phyloP scores from a whole-genome alignment of 176 grass and related monocot genomes.

The Secale cereale region DNA sequence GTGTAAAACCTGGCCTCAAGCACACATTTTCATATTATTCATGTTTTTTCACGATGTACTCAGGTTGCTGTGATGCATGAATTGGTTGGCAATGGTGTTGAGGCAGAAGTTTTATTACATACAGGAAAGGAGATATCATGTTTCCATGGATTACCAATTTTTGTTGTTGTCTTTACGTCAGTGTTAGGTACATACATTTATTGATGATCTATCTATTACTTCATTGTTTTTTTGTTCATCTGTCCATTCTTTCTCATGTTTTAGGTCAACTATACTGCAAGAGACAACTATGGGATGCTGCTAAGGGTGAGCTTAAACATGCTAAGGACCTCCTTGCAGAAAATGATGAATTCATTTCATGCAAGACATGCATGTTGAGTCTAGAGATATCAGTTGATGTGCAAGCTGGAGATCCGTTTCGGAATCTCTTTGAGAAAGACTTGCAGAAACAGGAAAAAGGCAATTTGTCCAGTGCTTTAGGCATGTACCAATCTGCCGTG shows the following conservation, averaged over 20 bases:
- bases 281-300: slow-evolving; percentile 53
- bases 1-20: slow-evolving; percentile 1
- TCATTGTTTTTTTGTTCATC: background rate
- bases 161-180: slow-evolving; percentile 61
- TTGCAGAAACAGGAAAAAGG: slow-evolving; percentile 29
- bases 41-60: background rate
- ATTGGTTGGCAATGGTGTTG: slow-evolving; percentile 62
- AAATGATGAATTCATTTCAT: slow-evolving; percentile 47
- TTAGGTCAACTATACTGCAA: slow-evolving; percentile 80
- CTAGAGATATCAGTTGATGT: slow-evolving; percentile 61
- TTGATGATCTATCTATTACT: background rate
- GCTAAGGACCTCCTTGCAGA: slow-evolving; percentile 47
- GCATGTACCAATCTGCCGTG: slow-evolving; percentile 53
- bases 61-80: slow-evolving; percentile 70
- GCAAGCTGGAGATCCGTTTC: slow-evolving; percentile 57
- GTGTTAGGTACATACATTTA: slow-evolving; percentile 48
- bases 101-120: slow-evolving; percentile 66
- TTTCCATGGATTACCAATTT: slow-evolving; percentile 43
- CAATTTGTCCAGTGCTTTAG: slow-evolving; percentile 52
- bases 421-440: slow-evolving; percentile 46
- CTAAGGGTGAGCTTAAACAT: slow-evolving; percentile 53
- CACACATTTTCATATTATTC: background rate
- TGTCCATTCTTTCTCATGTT: slow-evolving; percentile 5
- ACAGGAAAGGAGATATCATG: slow-evolving; percentile 71
- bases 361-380: slow-evolving; percentile 49